Conservation (phyloP, 1,284 basidiomycete species). For the Peniophora sp. region DNA sequence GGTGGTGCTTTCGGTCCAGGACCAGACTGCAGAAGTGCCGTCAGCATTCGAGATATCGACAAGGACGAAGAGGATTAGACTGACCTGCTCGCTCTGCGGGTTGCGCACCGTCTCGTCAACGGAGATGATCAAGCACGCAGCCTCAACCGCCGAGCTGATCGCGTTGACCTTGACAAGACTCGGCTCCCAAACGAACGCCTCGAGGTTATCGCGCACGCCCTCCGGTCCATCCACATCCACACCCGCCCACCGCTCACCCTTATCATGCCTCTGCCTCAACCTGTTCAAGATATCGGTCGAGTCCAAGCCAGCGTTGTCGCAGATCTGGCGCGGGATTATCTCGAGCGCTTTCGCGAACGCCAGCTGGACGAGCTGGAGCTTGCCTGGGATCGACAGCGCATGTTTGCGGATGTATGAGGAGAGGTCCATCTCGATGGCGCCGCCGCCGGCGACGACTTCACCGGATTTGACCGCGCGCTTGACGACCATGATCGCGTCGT, state of each 20-base stretch:
- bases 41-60: conserved; percentile 3
- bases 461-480: conserved; percentile 95
- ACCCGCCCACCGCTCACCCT: conserved; percentile 84
- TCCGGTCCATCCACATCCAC: conserved; percentile 90
- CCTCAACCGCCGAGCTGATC: conserved; percentile 90
- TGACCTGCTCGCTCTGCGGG: conserved; percentile 83
- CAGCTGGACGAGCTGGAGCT: conserved; percentile 91
- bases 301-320: conserved; percentile 97
- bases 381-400: conserved; percentile 90
- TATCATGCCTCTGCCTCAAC: conserved; percentile 93
- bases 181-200: conserved; percentile 98
- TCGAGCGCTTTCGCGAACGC: conserved; percentile 97
- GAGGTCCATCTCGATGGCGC: conserved; percentile 98
- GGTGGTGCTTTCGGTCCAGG: conserved; percentile 80
- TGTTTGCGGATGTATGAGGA: conserved; percentile 89
- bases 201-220: conserved; percentile 92
- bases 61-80: conserved; percentile 21
- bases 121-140: conserved; percentile 90
- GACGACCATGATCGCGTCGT: conserved; percentile 99
- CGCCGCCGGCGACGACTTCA: conserved; percentile 95
- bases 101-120: conserved; percentile 94
- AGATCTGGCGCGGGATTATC: conserved; percentile 96
- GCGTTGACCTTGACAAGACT: conserved; percentile 94
- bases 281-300: conserved; percentile 98
- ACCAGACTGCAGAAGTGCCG: conserved; percentile 34